Conservation (phyloP, 768 basidiomycete genomes). For the Daedaleopsis nitida region DNA sequence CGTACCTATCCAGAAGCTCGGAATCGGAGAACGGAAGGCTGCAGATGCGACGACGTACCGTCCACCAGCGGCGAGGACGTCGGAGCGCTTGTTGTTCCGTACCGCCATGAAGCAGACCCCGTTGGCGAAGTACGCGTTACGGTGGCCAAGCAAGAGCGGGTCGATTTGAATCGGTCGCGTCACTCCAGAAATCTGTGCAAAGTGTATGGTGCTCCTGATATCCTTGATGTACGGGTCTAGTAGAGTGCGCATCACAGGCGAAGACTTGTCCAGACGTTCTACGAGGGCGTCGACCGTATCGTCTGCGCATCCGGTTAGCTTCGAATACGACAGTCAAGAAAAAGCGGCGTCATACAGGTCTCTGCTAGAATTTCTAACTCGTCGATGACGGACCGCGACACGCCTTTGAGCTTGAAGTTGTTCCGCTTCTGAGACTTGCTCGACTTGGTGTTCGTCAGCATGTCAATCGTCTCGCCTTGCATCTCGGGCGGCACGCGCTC, state of each 20-base stretch:
- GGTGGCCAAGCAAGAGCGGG: conserved; percentile 73
- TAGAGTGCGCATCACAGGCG: conserved; percentile 50
- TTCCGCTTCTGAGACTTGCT: conserved; percentile 69
- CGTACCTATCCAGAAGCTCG: conserved; percentile 53
- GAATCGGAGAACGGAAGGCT: not conserved
- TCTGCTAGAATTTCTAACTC: conserved; percentile 74
- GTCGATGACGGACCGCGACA: conserved; percentile 67
- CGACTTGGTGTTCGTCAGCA: conserved; percentile 66
- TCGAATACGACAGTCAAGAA: not conserved
- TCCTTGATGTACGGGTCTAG: conserved; percentile 59
- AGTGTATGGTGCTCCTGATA: conserved; percentile 62
- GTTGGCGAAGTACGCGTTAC: conserved; percentile 66
- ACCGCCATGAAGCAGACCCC: conserved; percentile 80
- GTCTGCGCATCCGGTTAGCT: conserved; percentile 40
- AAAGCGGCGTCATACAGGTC: conserved; percentile 20
- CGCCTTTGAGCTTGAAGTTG: conserved; percentile 66
- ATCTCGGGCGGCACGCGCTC: conserved; percentile 60
- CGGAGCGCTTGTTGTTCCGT: conserved; percentile 61
- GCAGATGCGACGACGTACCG: conserved; percentile 43
- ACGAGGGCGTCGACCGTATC: conserved; percentile 63
- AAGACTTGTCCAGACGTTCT: conserved; percentile 58
- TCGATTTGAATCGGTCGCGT: conserved; percentile 63
- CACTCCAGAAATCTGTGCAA: conserved; percentile 63
- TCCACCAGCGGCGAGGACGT: conserved; percentile 81
- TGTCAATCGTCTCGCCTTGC: conserved; percentile 59